Percentiles rank a stretch among this genome's conserved stretches.
These are phyloP conservation scores for Arctostaphylos glauca DNA, from an alignment of 148 eudicot species.

Conservation along the genomic window DNA sequence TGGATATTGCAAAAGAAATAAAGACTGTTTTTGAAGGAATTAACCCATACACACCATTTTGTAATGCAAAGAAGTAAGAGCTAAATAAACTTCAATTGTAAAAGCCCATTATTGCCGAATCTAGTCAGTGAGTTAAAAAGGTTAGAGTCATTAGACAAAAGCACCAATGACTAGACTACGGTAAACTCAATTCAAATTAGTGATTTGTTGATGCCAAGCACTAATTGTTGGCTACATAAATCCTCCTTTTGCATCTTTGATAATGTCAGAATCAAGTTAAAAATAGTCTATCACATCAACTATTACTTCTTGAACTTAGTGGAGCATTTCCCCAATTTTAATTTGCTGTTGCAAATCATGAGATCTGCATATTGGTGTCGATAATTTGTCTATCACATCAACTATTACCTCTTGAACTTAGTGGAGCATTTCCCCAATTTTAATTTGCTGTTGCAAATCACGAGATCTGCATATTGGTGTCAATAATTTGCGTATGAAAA, in stretches of 20 bases:
- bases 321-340: not conserved
- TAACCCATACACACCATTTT: not conserved
- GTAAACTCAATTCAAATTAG: not conserved
- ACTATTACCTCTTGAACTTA: not conserved
- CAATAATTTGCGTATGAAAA: not conserved
- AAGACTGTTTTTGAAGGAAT: not conserved
- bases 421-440: not conserved
- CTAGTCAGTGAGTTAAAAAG: not conserved
- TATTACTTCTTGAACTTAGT: not conserved
- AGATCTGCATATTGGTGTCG: not conserved
- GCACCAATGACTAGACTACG: not conserved
- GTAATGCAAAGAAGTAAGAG: not conserved
- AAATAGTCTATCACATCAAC: not conserved
- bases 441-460: not conserved
- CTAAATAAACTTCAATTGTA: conserved; percentile 1
- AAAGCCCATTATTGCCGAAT: not conserved
- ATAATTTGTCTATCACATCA: too few relatives aligned
- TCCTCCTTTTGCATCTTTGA: not conserved
- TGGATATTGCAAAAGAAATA: not conserved
- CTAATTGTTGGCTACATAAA: not conserved
- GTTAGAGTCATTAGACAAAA: not conserved
- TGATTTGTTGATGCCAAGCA: not conserved
- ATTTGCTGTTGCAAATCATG: not conserved
- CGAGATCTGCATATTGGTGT: not conserved
- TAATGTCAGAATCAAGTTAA: not conserved